Conservation (phyloP, 164 flowering plant species). For the Piper longum region DNA sequence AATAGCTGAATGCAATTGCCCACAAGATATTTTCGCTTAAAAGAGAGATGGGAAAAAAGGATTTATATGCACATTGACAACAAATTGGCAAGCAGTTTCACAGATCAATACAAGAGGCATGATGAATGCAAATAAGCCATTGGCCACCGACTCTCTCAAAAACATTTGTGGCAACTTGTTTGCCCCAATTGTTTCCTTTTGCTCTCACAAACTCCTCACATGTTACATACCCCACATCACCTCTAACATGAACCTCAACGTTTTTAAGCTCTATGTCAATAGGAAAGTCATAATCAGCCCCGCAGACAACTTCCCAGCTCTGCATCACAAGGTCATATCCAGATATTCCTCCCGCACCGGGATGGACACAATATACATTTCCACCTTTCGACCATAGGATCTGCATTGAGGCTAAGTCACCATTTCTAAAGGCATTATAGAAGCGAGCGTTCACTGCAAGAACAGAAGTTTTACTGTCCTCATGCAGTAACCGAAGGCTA, state of each 20-base stretch:
- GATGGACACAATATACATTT: conserved; percentile 40
- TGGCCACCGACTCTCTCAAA: conserved; percentile 70
- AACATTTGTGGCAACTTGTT: conserved; percentile 77
- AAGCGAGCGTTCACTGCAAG: conserved; percentile 68
- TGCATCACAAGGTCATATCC: conserved; percentile 75
- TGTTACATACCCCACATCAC: conserved; percentile 68
- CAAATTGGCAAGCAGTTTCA: too few species aligned
- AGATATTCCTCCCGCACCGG: conserved; percentile 22
- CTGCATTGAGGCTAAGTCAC: conserved; percentile 32
- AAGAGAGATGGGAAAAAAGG: too few species aligned
- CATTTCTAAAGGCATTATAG: conserved; percentile 60
- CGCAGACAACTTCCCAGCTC: conserved; percentile 80
- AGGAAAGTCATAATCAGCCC: conserved; percentile 74
- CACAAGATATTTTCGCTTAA: too few species aligned
- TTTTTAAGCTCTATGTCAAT: conserved; percentile 62
- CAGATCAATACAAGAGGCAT: conserved; percentile 58
- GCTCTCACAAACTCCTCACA: conserved; percentile 78
- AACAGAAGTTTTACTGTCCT: conserved; percentile 62
- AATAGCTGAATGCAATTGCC: too few species aligned
- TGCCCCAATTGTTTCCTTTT: conserved; percentile 90
- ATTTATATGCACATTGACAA: too few species aligned
- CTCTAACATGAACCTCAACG: conserved; percentile 59
- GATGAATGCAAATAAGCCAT: conserved; percentile 81
- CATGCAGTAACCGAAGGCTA: conserved; percentile 46
- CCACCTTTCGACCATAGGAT: conserved; percentile 62